A percentile compares a stretch with the other conserved stretches of the same genome.
These are phyloP conservation scores for Venturia nashicola DNA, from an alignment of 2,329 filamentous ascomycete species.

Conservation along the genomic window DNA sequence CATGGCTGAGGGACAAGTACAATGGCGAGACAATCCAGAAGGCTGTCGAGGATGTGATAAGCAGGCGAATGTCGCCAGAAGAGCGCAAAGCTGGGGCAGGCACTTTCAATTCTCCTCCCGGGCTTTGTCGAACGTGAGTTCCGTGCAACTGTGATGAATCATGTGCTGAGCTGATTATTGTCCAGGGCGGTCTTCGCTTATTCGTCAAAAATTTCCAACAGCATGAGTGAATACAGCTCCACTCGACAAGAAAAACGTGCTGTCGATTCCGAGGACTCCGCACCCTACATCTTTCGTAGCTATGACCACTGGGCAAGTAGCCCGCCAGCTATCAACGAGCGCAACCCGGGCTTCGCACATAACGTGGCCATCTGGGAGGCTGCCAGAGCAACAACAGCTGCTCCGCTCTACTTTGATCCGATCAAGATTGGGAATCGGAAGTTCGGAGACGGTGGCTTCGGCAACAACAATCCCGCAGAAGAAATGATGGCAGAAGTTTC, in stretches of 20 bases:
- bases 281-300: background rate
- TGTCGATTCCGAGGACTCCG: background rate
- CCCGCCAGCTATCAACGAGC: background rate
- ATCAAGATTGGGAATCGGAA: background rate
- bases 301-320: background rate
- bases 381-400: background rate
- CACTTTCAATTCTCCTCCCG: background rate
- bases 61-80: background rate
- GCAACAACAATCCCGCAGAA: background rate
- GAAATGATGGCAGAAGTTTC: slow-evolving; percentile 34
- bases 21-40: background rate
- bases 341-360: background rate
- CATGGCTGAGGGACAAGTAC: background rate
- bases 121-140: background rate
- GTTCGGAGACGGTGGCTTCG: background rate
- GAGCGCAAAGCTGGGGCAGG: background rate
- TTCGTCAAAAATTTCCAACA: background rate
- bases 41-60: background rate
- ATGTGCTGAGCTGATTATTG: no score
- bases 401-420: background rate
- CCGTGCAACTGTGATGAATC: no score
- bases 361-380: background rate
- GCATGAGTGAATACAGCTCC: background rate
- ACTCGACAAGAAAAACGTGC: background rate
- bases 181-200: background rate